A percentile compares a stretch with the other conserved stretches of the same genome.
These are phyloP conservation scores for Ensete glaucum DNA, from an alignment of 176 grass and related monocot species.

Conservation along the genomic window DNA sequence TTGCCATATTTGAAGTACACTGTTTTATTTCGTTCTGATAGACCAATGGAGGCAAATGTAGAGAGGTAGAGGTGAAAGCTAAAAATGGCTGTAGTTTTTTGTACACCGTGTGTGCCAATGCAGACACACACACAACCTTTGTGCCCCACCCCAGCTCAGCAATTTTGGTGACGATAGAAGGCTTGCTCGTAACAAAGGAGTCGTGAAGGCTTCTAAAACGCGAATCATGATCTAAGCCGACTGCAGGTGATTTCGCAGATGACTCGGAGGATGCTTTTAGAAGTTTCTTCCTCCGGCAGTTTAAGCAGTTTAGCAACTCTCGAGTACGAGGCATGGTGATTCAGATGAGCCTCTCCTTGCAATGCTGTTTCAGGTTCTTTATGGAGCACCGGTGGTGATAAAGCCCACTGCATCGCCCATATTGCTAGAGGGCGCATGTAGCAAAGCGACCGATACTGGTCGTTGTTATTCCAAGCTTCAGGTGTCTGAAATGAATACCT, in stretches of 20 bases:
- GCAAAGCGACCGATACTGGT: conserved; percentile 70
- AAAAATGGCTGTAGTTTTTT: too few relatives aligned
- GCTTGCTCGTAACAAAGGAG: too few relatives aligned
- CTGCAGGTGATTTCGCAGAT: conserved; percentile 62
- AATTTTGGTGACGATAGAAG: too few relatives aligned
- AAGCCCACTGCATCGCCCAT: conserved; percentile 93
- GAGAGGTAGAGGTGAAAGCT: too few relatives aligned
- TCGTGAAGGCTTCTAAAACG: too few relatives aligned
- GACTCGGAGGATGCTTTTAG: conserved; percentile 54
- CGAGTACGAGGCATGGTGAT: conserved; percentile 42
- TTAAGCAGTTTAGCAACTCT: conserved; percentile 68
- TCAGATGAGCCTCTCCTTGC: conserved; percentile 6
- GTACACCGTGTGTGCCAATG: too few relatives aligned
- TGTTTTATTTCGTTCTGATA: too few relatives aligned
- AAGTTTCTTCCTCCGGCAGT: conserved; percentile 49
- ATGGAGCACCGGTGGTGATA: conserved; percentile 57
- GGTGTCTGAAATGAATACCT: conserved; percentile 94
- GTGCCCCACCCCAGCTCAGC: too few relatives aligned
- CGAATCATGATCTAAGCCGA: conserved; percentile 40
- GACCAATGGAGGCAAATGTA: too few relatives aligned
- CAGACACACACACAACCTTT: too few relatives aligned
- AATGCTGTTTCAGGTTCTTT: conserved; percentile 9
- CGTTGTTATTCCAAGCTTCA: conserved; percentile 93
- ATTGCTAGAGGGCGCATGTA: conserved; percentile 94
- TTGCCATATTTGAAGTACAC: too few relatives aligned